Evolutionary conservation across 768 basidiomycete species (phyloP), one percentile per base, ranked within the genome.

Genomic region (Kwoniella dejecticola): DNA sequence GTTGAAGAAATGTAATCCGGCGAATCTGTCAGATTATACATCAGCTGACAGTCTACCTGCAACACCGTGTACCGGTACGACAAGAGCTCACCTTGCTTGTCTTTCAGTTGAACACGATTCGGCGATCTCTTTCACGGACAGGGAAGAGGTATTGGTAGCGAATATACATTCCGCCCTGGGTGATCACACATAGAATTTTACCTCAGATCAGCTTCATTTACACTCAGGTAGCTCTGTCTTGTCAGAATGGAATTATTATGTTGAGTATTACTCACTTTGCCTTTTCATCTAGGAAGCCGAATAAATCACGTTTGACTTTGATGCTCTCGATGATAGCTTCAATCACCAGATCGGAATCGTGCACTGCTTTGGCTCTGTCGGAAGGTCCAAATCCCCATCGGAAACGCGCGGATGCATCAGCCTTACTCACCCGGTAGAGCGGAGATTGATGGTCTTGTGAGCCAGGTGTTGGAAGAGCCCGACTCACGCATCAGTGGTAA

Each of bases 271-370:
- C 76, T 52, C 30, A 79, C 78, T 68, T 72, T 2, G 80, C 80
- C 19, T 75, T 62, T 5, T 38, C 50, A 60, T 82, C 81, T 10
- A 82, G 59, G 55, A 77, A 69, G 0, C 66, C 66, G 54, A 82
- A 82, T 44, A 82, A 64, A 44, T 80, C 79, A 38, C 80, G 69
- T 67, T 82, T 82, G 49, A 79, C 75, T 59, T 77, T 74, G 49
- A 82, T 60, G 58, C 75, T 75, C 60, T 82, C 81, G 57, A 82
- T 80, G 53, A 82, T 82, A 4, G 81, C 81, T 67, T 82, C 81
- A 27, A 82, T 71, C 31, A 82, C 81, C 36, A 81, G 60, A 61
- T 82, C 81, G 1, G 79, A 64, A 0, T 71, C 47, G 4, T 71
- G 48, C 3, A 81, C 81, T 0, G 80, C 80, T 41, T 74, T 69